Evolutionary conservation across 2,329 filamentous ascomycete species (phyloP), one percentile per base, ranked within the genome.

Genomic region (Diaporthe nobilis): DNA sequence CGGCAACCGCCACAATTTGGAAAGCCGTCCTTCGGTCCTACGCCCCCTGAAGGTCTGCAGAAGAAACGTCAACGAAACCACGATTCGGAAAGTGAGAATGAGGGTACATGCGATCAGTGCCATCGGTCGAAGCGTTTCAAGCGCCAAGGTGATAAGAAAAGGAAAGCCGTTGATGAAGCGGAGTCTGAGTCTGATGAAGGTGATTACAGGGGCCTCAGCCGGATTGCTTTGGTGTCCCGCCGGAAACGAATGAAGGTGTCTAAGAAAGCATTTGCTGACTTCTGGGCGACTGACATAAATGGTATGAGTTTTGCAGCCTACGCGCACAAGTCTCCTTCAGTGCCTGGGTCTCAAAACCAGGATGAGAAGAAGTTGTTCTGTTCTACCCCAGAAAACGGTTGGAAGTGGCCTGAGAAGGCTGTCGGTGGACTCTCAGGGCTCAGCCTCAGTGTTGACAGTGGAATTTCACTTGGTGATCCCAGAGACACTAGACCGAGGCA

Each of bases 111-210:
- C 55, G 10, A 37, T 20, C 15, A n/a, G 55, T 58, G 31, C 28
- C 31, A 25, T 39, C 10, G 20, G 28, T 13, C 63, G 20, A 39
- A 37, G n/a, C 44, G 28, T 5, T 6, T 13, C 4, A 31, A 25
- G 12, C 20, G 51, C 20, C 44, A 39, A 8, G 5, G 31, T 9
- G 34, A 51, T 13, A 22, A 39, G 31, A 37, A 25, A 37, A 13
- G 13, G 44, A 70, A 39, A 42, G 13, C 13, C 10, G 8, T 28
- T n/a, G 22, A 25, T 15, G 47, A 25, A 28, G 22, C 47, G 12
- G 65, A n/a, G 12, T 70, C 65, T 7, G 65, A 22, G 31, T 70
- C 65, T 15, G 65, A 70, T 55, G 47, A 70, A 8, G 65, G 39
- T 22, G 28, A 70, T 3, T 51, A 28, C 3, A n/a, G 31, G 34